Base-by-base conservation (phyloP, 768 basidiomycete species). In the Dioszegia aurantiaca region DNA sequence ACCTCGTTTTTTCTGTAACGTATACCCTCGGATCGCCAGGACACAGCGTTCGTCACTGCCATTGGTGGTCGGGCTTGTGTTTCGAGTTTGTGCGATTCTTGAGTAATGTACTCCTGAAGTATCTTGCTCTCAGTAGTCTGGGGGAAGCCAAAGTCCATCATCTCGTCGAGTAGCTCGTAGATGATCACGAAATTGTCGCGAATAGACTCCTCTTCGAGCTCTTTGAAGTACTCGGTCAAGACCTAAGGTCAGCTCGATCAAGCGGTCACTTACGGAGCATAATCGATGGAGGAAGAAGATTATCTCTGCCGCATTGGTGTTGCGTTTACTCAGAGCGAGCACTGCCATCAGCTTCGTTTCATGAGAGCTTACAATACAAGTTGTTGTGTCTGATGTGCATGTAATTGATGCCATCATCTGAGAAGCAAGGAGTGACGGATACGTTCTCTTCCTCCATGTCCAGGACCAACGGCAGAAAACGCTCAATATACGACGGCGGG, bases 111-210 rank as follows among this genome's bases (percentile, higher is more conserved):
- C 87, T 98, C 94, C 79, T 98, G 94, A 51, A 98, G 78, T 67
- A 98, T 99, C 82, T 99, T 98, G 82, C 89, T 91, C 80, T 99
- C 95, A 16, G 95, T 98, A 40, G 94, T 99, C 77, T 98, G 95
- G 0, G 95, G 94, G 75, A 87, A 97, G 8, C 95, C 95, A 78
- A 95, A 99, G 80, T 99, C 95, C 92, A 98, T 97, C 90, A 98
- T 97, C 81, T 99, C 95, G 70, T 98, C 94, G 81, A 99, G 83
- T 54, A 98, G 84, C 75, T 98, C 94, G 77, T 95, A 99, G 49
- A 99, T 95, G 74, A 99, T 95, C 39, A 99, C 95, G 73, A 99
- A 99, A 73, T 99, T 99, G 78, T 99, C 95, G 8, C 95, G 83
- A 73, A 99, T 98, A 46, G 90, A 93, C 80, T 99, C 95, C 73